Evolutionary conservation across 192 early-diverging fungal species (phyloP), one percentile per base, ranked within the genome.

Genomic region (Allomyces macrogynus): DNA sequence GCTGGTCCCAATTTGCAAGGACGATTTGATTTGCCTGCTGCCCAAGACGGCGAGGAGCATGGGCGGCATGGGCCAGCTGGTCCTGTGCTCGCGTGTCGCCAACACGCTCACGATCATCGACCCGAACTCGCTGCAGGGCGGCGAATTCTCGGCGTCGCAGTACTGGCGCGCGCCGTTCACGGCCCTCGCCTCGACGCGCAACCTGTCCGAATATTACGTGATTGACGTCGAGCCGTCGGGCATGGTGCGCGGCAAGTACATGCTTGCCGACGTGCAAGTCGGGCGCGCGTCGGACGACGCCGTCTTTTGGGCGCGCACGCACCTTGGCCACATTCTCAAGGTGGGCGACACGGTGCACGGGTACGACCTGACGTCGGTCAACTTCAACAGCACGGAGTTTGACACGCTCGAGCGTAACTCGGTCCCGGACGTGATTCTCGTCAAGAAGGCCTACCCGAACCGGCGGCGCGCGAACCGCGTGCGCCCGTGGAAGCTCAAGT

Each of bases 1-100:
- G 75, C 75, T 99, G 67, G 87, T 90, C 61, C 95, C 95, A 27
- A 81, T 99, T 57, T 99, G 95, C 78, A 90, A 87, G 75, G 95
- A 99, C 73, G 95, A 99, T 77, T 70, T 99, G 66, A 75, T 97
- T 7, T 88, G 83, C 65, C 75, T 99, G 67, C 86, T 89, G 32
- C 74, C 78, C 23, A 96, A 93, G 74, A 69, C 93, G 54, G 91
- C 94, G 24, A 85, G 88, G 67, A 69, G 80, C 23, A 74, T 95
- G 64, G 89, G 90, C 61, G 87, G 92, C 68, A 90, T 95, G 65
- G 78, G 74, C 61, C 93, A 86, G 61, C 81, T 99, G 67, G 83
- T 84, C 14, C 68, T 96, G 61, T 89, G 87, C 77, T 79, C 84
- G 62, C 86, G 87, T 67, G 82, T 99, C 68, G 86, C 87, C 73